A percentile compares a stretch with the other conserved stretches of the same genome.
These are phyloP conservation scores for Sarcodon sp. DNA, from an alignment of 768 basidiomycete genomes.

Conservation along the genomic window DNA sequence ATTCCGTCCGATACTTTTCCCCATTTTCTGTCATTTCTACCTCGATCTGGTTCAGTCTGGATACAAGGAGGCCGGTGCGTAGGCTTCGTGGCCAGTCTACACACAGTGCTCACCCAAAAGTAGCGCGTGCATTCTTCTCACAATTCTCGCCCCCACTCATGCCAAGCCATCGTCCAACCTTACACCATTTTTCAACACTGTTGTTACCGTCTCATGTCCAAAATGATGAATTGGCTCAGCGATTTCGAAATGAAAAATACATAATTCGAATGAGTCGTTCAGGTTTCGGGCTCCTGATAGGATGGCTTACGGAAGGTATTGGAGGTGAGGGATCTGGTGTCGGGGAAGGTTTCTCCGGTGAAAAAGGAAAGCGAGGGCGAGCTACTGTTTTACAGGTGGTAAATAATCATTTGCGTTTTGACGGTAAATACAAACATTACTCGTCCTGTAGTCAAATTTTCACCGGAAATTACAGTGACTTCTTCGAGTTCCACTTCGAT, in stretches of 20 bases:
- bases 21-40: constrained; percentile 96
- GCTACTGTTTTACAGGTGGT: constrained; percentile 89
- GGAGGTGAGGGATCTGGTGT: constrained; percentile 77
- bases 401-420: constrained; percentile 85
- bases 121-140: constrained; percentile 66
- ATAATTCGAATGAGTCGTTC: constrained; percentile 81
- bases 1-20: constrained; percentile 86
- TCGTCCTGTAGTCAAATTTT: constrained; percentile 5
- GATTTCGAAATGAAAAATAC: constrained; percentile 87
- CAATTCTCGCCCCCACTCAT: constrained; percentile 59
- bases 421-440: constrained; percentile 43
- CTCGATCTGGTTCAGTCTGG: constrained; percentile 87
- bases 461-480: constrained; percentile 39
- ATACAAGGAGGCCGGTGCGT: constrained; percentile 78
- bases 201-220: constrained; percentile 76
- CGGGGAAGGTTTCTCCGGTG: constrained; percentile 69
- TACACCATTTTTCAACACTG: constrained; percentile 72
- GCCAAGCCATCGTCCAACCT: constrained; percentile 47
- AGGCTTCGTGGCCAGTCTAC: neutral
- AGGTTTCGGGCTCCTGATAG: constrained; percentile 82
- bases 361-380: constrained; percentile 74
- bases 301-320: constrained; percentile 92
- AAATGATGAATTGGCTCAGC: constrained; percentile 69
- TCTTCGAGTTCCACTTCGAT: constrained; percentile 53
- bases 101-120: neutral